Evolutionary conservation across 2,329 filamentous ascomycete species (phyloP), one percentile per base, ranked within the genome.

Genomic region (Botrytis pseudocinerea): DNA sequence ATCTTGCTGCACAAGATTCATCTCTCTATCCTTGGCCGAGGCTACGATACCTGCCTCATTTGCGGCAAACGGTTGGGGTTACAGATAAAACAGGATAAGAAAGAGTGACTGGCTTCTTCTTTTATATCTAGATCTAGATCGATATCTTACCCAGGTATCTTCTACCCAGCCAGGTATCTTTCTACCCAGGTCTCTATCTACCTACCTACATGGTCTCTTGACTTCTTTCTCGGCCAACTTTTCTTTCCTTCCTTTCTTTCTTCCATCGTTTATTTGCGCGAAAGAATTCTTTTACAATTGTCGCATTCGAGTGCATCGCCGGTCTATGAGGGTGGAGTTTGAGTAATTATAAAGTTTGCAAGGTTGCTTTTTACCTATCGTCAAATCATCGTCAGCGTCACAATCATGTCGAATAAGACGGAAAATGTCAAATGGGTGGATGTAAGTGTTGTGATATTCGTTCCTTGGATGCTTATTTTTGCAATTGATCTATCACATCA

Each of bases 351-450:
- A 48, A 68, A 46, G 25, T 38, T 51, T 54, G n/a, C 48, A 28
- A 54, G 48, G 48, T 54, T 54, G 28, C 25, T n/a, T 25, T n/a
- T n/a, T n/a, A 25, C 12, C 25, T 14, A 28, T 0, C 48, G 12
- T n/a, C 48, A n/a, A 25, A 51, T 51, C 32, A 6, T 14, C 57
- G 5, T 12, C 20, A 46, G 32, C 32, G 9, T 32, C 38, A 79
- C 77, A 76, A 77, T 74, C 59, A 80, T 80, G 78, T 77, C 73
- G 54, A 72, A 65, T 32, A 78, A 79, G 82, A 83, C 75, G 22
- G 79, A 79, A 73, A 87, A 87, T 75, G 87, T 89, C 35, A 88
- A 89, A 82, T 89, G 87, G 87, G 87, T 89, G 59, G 87, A 89
- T 83, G 87, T 89, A 82, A 80, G 86, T 84, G 28, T 22, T 35